Base-by-base conservation (phyloP, 2,329 filamentous ascomycete genomes). In the Delphinella strobiligena region DNA sequence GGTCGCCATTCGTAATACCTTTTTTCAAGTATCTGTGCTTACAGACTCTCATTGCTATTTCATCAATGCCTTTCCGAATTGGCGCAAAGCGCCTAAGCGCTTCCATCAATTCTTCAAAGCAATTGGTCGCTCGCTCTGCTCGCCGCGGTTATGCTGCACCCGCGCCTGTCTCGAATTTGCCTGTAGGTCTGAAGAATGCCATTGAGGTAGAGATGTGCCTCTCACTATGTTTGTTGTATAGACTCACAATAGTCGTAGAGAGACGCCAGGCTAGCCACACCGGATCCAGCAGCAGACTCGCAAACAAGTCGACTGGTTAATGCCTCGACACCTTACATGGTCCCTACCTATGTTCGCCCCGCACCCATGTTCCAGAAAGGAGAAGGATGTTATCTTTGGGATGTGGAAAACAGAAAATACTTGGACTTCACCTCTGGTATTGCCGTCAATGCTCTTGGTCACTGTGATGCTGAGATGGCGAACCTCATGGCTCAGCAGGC, bases 361-460 rank as follows among this genome's bases (percentile, higher is more conserved):
- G 73, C 82, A 33, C 86, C 87, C 2, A 83, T 96, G 55, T 95
- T 98, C 61, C 78, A 87, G 43, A 83, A 80, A 59, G 91, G 88
- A 47, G 69, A 86, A 56, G 91, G 91, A 2, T 87, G 81, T 45
- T 88, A 87, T 59, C 62, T 98, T 46, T 96, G 80, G 76, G 91
- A 98, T 59, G 66, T 89, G 29, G 87, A 95, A 64, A 83, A 91
- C 56, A 71, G 84, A 45, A 79, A 78, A 58, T 98, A 95, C 59
- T 72, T 98, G 19, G 91, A 98, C 62, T 85, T 98, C 54, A 96
- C 91, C 1, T 82, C 88, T 8, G 91, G 91, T 35, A 98, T 98
- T 56, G 91, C 91, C 12, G 91, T 98, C 57, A 95, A 89, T 63
- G 78, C 82, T 16, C 71, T 98, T 24, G 91, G 91, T 8, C 91